phyloP scores from a whole-genome alignment of 495 filamentous ascomycete species.

The Tuber umbilicatum region DNA sequence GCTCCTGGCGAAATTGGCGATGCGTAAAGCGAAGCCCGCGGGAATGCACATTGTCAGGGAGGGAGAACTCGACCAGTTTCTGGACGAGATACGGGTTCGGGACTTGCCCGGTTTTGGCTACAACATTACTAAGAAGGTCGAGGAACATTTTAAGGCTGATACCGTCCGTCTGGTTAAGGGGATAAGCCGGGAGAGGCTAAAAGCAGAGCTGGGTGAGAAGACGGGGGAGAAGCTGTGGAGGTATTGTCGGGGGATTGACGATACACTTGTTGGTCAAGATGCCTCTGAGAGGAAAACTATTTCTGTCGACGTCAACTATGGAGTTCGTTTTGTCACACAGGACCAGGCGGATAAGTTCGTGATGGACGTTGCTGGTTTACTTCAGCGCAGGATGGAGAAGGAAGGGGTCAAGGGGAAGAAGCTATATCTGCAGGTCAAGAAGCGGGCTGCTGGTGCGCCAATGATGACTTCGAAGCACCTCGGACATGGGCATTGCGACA shows the following conservation, averaged over 20 bases:
- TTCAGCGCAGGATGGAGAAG: slow-evolving; percentile 70
- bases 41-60: slow-evolving; percentile 83
- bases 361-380: slow-evolving; percentile 69
- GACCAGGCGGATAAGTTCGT: slow-evolving; percentile 87
- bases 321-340: slow-evolving; percentile 85
- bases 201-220: slow-evolving; percentile 72
- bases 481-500: slow-evolving; percentile 91
- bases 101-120: slow-evolving; percentile 82
- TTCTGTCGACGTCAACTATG: slow-evolving; percentile 96
- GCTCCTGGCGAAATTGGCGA: slow-evolving; percentile 78
- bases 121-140: slow-evolving; percentile 73
- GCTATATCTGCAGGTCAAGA: slow-evolving; percentile 88
- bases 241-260: slow-evolving; percentile 83
- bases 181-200: slow-evolving; percentile 64
- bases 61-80: slow-evolving; percentile 66
- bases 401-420: slow-evolving; percentile 80
- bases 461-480: slow-evolving; percentile 90
- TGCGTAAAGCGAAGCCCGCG: slow-evolving; percentile 88
- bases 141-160: slow-evolving; percentile 70
- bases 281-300: slow-evolving; percentile 70
- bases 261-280: slow-evolving; percentile 64
- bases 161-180: slow-evolving; percentile 74
- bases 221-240: slow-evolving; percentile 89
- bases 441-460: slow-evolving; percentile 75
- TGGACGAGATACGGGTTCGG: slow-evolving; percentile 67